Base-by-base conservation (phyloP, 345 rosid species). In the Acer saccharum region DNA sequence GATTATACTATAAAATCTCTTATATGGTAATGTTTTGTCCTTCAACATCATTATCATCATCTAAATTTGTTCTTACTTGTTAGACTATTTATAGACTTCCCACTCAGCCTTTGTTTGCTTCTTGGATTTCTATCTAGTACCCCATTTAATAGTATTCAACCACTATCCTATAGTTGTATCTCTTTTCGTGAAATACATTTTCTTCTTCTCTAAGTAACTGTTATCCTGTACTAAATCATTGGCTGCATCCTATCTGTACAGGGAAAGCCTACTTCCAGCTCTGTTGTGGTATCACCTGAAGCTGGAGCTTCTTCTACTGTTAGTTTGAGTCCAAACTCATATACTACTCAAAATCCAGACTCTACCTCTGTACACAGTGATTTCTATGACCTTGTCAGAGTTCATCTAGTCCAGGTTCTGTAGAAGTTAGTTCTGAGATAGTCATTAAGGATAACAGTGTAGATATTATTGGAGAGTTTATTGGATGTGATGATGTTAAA, bases 351-450 rank as follows among this genome's bases (percentile, higher is more conserved):
- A 50, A 84, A 91, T 82, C 85, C 58, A 18, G 87, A 82, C 76
- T 83, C 88, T 79, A 84, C 69, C 85, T 82, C 88, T 73, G 76
- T 41, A 77, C 6, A 77, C 75, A 81, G 83, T 76, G 88, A 85
- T 82, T 71, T 80, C 46, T 65, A 80, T 71, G 92, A 76, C 73
- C 85, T 70, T 78, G 75, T 79, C 91, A 81, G 74, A 89, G 76
- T 80, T 83, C 75, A 21, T 79, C 86, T 61, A 91, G 94, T 84
- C 90, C 91, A 17, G 85, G 86, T 61, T 82, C 87, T 76, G 80
- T 77, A 41, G 98, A 94, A 84, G 89, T 89, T 83, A 90, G 80
- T 84, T 96, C 97, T 69, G 82, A 80, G 72, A 43, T 69, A 63
- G 77, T 74, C 61, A 77, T 72, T 65, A 77, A 76, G 67, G 83